Conservation (phyloP, 306 rosid genomes). For the Glycine latifolia region DNA sequence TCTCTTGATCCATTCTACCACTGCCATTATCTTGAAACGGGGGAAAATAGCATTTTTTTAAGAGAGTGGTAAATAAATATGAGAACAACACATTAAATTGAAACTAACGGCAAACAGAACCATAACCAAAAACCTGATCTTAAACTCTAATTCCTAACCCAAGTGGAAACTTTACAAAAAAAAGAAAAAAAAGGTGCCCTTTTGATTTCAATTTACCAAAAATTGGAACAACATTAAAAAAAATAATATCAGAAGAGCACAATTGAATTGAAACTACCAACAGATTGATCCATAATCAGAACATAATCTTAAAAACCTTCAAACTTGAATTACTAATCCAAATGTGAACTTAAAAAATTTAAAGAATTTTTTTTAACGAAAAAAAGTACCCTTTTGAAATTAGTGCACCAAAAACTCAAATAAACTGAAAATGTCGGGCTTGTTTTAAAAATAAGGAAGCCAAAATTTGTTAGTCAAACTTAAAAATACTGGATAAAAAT, state of each 20-base stretch:
- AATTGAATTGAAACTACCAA: background rate
- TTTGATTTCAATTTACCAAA: slow-evolving; percentile 20
- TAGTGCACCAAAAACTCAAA: too few relatives aligned
- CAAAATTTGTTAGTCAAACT: too few relatives aligned
- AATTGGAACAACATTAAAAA: background rate
- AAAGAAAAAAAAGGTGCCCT: background rate
- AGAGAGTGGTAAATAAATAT: slow-evolving; percentile 14
- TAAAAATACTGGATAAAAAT: background rate
- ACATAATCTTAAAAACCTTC: too few relatives aligned
- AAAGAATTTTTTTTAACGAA: too few relatives aligned
- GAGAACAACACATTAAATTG: slow-evolving; percentile 9
- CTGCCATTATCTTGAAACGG: slow-evolving; percentile 50
- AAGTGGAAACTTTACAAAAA: background rate
- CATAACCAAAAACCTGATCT: background rate
- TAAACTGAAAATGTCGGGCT: too few relatives aligned
- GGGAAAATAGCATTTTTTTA: background rate
- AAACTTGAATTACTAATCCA: too few relatives aligned
- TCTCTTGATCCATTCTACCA: slow-evolving; percentile 45
- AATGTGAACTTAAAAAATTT: too few relatives aligned
- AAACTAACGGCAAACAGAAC: slow-evolving; percentile 14
- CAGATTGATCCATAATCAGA: too few relatives aligned
- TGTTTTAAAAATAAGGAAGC: too few relatives aligned
- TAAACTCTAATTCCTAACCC: slow-evolving; percentile 5
- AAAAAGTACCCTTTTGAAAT: too few relatives aligned
- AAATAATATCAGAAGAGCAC: slow-evolving; percentile 9